phyloP scores from a whole-genome alignment of 2,329 filamentous ascomycete species.

The Aspergillus japonicus region DNA sequence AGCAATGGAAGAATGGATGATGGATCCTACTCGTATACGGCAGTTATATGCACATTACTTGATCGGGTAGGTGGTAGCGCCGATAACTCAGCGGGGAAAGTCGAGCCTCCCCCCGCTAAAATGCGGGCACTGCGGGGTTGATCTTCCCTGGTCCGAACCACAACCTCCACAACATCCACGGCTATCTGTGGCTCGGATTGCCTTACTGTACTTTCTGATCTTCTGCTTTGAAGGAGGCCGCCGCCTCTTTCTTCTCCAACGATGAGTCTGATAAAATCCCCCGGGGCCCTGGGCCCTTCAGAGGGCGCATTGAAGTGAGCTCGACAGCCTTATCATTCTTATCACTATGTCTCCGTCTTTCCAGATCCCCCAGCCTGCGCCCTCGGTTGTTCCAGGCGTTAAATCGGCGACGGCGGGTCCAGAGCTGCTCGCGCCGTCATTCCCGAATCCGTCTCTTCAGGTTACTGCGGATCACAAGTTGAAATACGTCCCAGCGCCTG shows the following conservation, averaged over 20 bases:
- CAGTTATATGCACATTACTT: constrained; percentile 11
- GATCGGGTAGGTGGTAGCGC: constrained; percentile 19
- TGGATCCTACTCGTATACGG: neutral
- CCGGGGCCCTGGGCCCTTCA: neutral
- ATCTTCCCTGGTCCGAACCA: neutral
- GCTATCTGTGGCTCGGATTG: constrained; percentile 1
- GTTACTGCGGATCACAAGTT: constrained; percentile 61
- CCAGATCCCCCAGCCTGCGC: neutral
- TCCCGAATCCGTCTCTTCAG: constrained; percentile 57
- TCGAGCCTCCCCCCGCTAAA: neutral
- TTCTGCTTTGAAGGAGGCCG: neutral
- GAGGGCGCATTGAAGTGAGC: neutral
- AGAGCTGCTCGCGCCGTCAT: neutral
- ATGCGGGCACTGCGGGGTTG: neutral
- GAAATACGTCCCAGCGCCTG: constrained; percentile 57
- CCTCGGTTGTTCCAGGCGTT: neutral
- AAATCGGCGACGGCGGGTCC: neutral
- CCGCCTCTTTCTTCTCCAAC: neutral
- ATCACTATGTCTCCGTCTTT: constrained; percentile 8
- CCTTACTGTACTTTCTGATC: neutral
- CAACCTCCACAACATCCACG: neutral
- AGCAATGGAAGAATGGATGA: neutral
- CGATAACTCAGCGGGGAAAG: constrained; percentile 10
- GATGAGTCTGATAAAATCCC: neutral
- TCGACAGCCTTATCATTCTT: neutral